Conservation (phyloP, 1,139 yeast species). For the Pichia sp. region DNA sequence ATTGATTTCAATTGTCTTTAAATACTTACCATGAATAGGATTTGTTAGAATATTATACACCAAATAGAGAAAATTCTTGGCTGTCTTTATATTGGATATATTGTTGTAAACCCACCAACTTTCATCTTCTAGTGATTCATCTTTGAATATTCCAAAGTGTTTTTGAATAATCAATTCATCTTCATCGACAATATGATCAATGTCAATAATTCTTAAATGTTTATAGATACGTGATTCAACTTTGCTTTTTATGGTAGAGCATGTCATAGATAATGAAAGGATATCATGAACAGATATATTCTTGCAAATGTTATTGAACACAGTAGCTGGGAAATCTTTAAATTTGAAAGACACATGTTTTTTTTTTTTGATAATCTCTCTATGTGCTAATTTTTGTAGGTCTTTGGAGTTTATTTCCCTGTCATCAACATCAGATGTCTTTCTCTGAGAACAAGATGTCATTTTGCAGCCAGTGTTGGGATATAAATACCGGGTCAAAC, state of each 20-base stretch:
- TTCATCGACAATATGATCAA: slow-evolving; percentile 11
- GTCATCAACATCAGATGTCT: neutral
- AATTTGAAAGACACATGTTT: neutral
- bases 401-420: neutral
- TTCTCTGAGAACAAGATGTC: neutral
- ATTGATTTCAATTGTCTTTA: slow-evolving; percentile 17
- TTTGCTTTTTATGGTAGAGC: slow-evolving; percentile 3
- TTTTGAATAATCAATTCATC: slow-evolving; percentile 17
- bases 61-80: slow-evolving; percentile 16
- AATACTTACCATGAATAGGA: slow-evolving; percentile 10
- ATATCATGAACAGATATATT: slow-evolving; percentile 11
- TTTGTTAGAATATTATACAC: slow-evolving; percentile 16
- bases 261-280: slow-evolving; percentile 9
- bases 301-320: slow-evolving; percentile 9
- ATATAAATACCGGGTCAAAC: neutral
- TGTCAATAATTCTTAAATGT: slow-evolving; percentile 12
- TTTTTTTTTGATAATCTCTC: neutral
- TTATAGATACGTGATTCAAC: slow-evolving; percentile 10
- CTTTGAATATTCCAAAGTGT: slow-evolving; percentile 15
- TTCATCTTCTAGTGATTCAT: slow-evolving; percentile 14
- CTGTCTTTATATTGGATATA: slow-evolving; percentile 6
- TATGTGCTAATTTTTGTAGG: neutral
- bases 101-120: slow-evolving; percentile 15
- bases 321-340: slow-evolving; percentile 5
- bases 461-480: neutral